phyloP scores from a whole-genome alignment of 2,329 filamentous ascomycete species.

The Pseudogymnoascus sp. region DNA sequence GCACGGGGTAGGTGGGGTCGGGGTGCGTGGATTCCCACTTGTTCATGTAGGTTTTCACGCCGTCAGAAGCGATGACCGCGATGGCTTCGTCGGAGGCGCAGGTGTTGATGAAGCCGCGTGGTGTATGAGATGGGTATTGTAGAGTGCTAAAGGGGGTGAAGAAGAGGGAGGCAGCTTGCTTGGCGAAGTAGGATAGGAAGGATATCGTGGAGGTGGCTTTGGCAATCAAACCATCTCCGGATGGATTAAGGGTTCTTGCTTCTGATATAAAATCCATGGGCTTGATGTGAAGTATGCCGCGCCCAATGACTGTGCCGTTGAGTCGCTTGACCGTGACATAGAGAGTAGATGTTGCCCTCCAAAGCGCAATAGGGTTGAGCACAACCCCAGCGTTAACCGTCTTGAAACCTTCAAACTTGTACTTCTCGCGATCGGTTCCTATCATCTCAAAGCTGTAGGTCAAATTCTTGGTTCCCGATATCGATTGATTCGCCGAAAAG shows the following conservation, averaged over 20 bases:
- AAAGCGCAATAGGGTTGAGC: constrained; percentile 48
- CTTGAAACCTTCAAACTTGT: constrained; percentile 57
- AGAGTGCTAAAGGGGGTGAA: constrained; percentile 47
- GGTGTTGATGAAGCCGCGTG: constrained; percentile 47
- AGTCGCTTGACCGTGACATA: constrained; percentile 49
- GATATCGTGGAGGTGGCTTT: constrained; percentile 40
- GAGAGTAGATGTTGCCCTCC: constrained; percentile 54
- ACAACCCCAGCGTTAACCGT: constrained; percentile 54
- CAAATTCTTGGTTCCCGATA: constrained; percentile 51
- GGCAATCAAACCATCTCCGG: constrained; percentile 39
- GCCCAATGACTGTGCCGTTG: constrained; percentile 43
- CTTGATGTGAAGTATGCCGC: constrained; percentile 52
- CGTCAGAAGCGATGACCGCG: constrained; percentile 45
- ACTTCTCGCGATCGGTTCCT: constrained; percentile 43
- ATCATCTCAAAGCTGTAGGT: constrained; percentile 56
- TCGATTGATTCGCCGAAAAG: constrained; percentile 45
- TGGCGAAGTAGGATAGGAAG: constrained; percentile 51
- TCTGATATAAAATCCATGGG: constrained; percentile 48
- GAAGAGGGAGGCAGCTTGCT: constrained; percentile 46
- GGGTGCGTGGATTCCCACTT: constrained; percentile 46
- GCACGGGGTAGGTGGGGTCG: constrained; percentile 29
- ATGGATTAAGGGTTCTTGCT: constrained; percentile 45
- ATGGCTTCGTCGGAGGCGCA: constrained; percentile 36
- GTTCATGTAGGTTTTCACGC: constrained; percentile 45
- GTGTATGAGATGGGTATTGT: constrained; percentile 45